phyloP scores from a whole-genome alignment of 106 monocot genomes.

The Ottelia alismoides region DNA sequence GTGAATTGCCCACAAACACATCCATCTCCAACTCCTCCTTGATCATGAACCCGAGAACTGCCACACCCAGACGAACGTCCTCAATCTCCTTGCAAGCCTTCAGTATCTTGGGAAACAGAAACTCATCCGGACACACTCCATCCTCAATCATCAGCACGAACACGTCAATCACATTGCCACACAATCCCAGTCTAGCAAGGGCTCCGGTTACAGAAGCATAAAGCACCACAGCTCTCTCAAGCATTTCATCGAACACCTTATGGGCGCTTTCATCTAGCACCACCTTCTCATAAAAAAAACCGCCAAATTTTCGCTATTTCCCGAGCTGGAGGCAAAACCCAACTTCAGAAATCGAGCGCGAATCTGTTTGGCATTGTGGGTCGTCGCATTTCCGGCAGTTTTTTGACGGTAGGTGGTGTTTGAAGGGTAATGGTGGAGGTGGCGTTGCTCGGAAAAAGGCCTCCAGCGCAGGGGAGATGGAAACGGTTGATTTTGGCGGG shows the following conservation, averaged over 20 bases:
- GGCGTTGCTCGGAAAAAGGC: too few relatives aligned
- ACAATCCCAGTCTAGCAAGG: neutral
- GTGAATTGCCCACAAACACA: constrained; percentile 34
- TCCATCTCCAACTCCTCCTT: constrained; percentile 15
- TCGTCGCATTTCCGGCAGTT: too few relatives aligned
- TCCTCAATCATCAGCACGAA: constrained; percentile 19
- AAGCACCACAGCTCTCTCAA: neutral
- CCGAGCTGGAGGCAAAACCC: neutral
- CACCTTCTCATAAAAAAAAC: constrained; percentile 5
- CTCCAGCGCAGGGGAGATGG: too few relatives aligned
- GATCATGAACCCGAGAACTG: constrained; percentile 16
- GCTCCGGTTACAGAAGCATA: constrained; percentile 7
- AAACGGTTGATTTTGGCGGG: too few relatives aligned
- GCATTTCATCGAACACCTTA: constrained; percentile 11
- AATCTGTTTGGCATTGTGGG: too few relatives aligned
- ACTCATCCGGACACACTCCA: constrained; percentile 15
- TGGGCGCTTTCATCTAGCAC: neutral
- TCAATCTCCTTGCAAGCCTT: constrained; percentile 20
- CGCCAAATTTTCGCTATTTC: neutral
- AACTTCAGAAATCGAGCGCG: constrained; percentile 9
- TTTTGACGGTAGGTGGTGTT: too few relatives aligned
- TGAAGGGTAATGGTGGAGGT: too few relatives aligned
- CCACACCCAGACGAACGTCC: constrained; percentile 2
- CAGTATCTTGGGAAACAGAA: constrained; percentile 21
- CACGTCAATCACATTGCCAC: constrained; percentile 7